Percentiles rank a stretch among this genome's conserved stretches.
These are phyloP conservation scores for Colletotrichum sp. DNA, from an alignment of 2,329 filamentous ascomycete genomes.

Conservation along the genomic window DNA sequence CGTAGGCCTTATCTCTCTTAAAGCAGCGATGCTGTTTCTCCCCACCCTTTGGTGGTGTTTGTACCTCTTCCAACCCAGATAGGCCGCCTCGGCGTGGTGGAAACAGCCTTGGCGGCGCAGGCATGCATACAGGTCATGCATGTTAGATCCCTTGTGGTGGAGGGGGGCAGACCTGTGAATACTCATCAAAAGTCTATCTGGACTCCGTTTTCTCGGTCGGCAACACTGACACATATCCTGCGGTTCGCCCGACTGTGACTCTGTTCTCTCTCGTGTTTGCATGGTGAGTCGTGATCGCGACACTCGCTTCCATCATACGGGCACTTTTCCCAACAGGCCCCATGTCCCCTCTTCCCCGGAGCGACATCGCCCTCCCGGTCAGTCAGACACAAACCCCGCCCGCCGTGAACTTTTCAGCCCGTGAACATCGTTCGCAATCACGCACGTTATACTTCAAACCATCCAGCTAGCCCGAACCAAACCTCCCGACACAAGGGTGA, in stretches of 20 bases:
- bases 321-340: neutral
- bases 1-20: neutral
- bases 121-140: neutral
- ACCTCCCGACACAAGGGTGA: neutral
- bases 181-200: constrained; percentile 4
- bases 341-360: neutral
- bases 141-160: neutral
- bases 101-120: neutral
- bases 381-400: neutral
- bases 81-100: neutral
- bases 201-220: neutral
- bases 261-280: neutral
- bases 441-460: neutral
- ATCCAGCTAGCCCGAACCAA: neutral
- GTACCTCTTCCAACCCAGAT: neutral
- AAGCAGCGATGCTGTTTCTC: neutral
- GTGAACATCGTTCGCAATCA: neutral
- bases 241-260: neutral
- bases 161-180: neutral
- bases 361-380: neutral
- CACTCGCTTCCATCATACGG: neutral
- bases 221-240: neutral
- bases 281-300: neutral
- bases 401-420: neutral
- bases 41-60: neutral